Evolutionary conservation across 2,329 filamentous ascomycete genomes (phyloP).

Genomic region (Neofusicoccum parvum): DNA sequence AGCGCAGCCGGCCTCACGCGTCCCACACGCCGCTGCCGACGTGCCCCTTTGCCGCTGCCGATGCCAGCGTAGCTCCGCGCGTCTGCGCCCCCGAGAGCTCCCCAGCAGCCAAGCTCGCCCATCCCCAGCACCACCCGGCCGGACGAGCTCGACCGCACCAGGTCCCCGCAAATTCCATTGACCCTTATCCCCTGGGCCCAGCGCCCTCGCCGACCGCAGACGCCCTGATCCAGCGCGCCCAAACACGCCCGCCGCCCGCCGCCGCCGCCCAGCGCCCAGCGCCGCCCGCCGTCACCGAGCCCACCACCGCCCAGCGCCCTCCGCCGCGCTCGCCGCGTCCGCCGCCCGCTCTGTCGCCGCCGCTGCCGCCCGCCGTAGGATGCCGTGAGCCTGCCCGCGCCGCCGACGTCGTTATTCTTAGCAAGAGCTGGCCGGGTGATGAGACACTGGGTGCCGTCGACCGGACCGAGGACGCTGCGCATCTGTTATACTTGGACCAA

Average conservation of each 20-base stretch:
- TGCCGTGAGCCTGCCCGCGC: constrained; percentile 17
- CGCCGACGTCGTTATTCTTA: constrained; percentile 13
- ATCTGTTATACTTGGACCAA: neutral
- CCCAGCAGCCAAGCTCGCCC: neutral
- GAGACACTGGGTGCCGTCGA: neutral
- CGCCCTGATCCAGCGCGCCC: neutral
- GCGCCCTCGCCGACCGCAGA: neutral
- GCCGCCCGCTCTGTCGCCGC: neutral
- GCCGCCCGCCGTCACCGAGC: neutral
- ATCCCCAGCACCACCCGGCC: neutral
- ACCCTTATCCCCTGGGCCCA: constrained; percentile 21
- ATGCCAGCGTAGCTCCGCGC: constrained; percentile 18
- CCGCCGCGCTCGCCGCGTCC: neutral
- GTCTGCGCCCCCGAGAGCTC: neutral
- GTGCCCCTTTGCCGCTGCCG: constrained; percentile 6
- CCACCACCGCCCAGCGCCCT: neutral
- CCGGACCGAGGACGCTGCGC: constrained; percentile 1
- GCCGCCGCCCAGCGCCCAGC: neutral
- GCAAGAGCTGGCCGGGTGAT: constrained; percentile 13
- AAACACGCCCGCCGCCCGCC: neutral
- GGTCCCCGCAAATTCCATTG: constrained; percentile 19
- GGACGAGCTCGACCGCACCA: constrained; percentile 5
- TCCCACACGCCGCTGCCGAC: neutral
- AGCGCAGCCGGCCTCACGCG: constrained; percentile 5
- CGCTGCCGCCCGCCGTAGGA: neutral